Conservation (phyloP, 371 early-diverging fungal species). For the Mortierella sp. region DNA sequence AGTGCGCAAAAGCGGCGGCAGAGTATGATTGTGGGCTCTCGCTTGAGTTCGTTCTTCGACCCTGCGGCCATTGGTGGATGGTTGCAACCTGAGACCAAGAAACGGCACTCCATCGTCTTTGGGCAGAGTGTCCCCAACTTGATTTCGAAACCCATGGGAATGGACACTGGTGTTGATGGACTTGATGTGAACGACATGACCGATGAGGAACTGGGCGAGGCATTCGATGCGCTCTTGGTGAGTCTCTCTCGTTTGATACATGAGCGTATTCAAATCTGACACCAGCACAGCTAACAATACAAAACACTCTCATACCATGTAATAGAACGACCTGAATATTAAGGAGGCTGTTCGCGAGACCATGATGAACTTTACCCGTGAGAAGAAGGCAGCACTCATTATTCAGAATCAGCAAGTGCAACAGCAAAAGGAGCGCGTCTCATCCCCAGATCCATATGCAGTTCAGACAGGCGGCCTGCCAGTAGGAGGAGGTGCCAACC, state of each 20-base stretch:
- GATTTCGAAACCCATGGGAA: constrained; percentile 29
- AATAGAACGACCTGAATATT: constrained; percentile 72
- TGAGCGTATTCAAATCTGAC: background rate
- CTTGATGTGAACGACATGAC: constrained; percentile 40
- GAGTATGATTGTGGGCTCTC: constrained; percentile 57
- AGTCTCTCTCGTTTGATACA: background rate
- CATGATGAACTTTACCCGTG: constrained; percentile 64
- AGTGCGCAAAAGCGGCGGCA: constrained; percentile 37
- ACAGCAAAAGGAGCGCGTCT: constrained; percentile 46
- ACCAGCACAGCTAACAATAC: background rate
- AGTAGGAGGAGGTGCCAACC: constrained; percentile 9
- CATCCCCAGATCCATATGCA: constrained; percentile 46
- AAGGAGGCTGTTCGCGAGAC: constrained; percentile 65
- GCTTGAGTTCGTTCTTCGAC: constrained; percentile 58
- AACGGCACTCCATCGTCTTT: constrained; percentile 40
- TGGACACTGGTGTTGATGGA: constrained; percentile 17
- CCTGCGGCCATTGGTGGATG: constrained; percentile 50
- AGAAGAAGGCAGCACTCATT: constrained; percentile 65
- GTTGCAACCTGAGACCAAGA: constrained; percentile 45
- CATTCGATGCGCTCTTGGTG: constrained; percentile 52
- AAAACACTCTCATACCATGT: background rate
- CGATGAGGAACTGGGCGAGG: constrained; percentile 53
- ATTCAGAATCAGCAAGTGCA: constrained; percentile 67
- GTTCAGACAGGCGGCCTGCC: constrained; percentile 9
- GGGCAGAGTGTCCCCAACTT: constrained; percentile 40